Evolutionary conservation across 2,329 filamentous ascomycete genomes (phyloP).

Genomic region (Xylaria polymorpha): DNA sequence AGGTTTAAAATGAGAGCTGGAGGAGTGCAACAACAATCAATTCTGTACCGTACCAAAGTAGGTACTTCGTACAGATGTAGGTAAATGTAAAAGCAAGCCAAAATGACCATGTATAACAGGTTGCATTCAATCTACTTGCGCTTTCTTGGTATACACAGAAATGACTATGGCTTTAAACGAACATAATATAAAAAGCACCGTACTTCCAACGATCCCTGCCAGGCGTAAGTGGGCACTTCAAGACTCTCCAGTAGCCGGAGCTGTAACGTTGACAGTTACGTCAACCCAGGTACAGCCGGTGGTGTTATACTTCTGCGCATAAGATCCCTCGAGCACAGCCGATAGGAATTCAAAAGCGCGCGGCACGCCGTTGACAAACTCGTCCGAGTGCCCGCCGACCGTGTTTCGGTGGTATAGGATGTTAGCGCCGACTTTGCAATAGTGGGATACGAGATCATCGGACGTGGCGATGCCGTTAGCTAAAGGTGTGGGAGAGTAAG

Average conservation of each 20-base stretch:
- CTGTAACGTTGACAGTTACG: conserved; percentile 21
- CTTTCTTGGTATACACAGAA: neutral
- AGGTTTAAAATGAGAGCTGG: too few species aligned
- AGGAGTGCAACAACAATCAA: too few species aligned
- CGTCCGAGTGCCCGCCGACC: conserved; percentile 17
- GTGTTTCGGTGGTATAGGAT: conserved; percentile 28
- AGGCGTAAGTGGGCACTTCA: neutral
- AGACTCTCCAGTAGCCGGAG: neutral
- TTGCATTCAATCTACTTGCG: neutral
- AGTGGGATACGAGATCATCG: conserved; percentile 22
- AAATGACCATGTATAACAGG: neutral
- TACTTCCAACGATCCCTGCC: neutral
- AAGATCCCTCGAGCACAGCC: conserved; percentile 18
- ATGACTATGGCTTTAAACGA: neutral
- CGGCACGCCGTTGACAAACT: conserved; percentile 17
- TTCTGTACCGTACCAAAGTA: too few species aligned
- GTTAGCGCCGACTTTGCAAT: conserved; percentile 21
- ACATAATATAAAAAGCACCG: neutral
- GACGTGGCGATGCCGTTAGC: conserved; percentile 22
- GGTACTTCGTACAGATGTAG: too few species aligned
- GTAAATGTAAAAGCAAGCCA: neutral
- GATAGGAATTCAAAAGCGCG: conserved; percentile 18
- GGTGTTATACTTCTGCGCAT: conserved; percentile 20
- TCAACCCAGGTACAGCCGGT: conserved; percentile 28
- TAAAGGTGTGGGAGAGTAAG: neutral